Conservation (phyloP, 495 filamentous ascomycete genomes). For the Rhypophila decipiens region DNA sequence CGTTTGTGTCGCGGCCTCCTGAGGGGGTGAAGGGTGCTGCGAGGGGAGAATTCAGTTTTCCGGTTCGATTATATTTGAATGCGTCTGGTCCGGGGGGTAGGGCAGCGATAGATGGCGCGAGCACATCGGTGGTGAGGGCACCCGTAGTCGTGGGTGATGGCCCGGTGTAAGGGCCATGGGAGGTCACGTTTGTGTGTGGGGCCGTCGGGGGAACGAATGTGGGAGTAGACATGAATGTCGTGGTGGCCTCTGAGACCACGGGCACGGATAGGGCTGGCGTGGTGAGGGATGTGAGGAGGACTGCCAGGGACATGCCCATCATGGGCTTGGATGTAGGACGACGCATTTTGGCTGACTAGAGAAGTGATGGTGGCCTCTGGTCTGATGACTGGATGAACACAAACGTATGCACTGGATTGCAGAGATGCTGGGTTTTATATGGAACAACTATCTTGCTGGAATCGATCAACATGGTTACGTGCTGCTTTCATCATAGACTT, state of each 20-base stretch:
- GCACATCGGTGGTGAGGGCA: conserved; percentile 42
- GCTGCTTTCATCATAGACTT: no score
- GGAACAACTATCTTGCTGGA: no score
- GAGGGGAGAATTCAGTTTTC: conserved; percentile 55
- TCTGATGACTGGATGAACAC: no score
- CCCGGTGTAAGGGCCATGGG: conserved; percentile 53
- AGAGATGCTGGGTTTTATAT: no score
- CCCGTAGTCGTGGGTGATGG: conserved; percentile 54
- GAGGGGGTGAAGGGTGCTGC: conserved; percentile 69
- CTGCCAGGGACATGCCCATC: conserved; percentile 10
- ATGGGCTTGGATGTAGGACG: conserved; percentile 8
- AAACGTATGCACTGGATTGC: no score
- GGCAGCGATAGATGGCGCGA: conserved; percentile 42
- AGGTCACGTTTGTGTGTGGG: conserved; percentile 33
- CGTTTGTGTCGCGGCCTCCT: conserved; percentile 78
- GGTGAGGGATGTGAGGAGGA: conserved; percentile 18
- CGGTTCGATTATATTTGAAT: conserved; percentile 61
- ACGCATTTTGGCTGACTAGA: no score
- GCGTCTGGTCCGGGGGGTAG: conserved; percentile 43
- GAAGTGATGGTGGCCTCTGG: no score
- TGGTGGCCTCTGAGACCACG: conserved; percentile 28
- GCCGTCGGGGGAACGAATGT: conserved; percentile 16
- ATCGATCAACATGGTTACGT: no score
- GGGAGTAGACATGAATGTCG: conserved; percentile 24
- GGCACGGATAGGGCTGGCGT: conserved; percentile 21